Evolutionary conservation across 148 eudicot species (phyloP), one percentile per base, ranked within the genome.

Genomic region (Chenopodium berlandieri): DNA sequence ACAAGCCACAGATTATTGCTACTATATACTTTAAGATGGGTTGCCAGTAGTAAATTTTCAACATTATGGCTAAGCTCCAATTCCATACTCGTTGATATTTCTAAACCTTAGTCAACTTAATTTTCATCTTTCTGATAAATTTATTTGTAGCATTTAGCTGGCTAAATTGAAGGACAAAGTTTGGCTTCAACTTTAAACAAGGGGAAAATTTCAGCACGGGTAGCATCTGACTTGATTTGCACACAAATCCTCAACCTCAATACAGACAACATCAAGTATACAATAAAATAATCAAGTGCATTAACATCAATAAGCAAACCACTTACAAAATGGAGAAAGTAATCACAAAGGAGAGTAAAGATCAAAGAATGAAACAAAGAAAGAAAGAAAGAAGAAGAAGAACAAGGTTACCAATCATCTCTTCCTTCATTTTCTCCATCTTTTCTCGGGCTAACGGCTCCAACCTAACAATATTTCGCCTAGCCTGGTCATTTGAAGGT

Each of bases 351-450:
- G 50, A 32, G 69, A 52, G 63, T 40, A 31, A 78, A 66, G 19
- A 75, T 23, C 75, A 30, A 23, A 48, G 44, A 67, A 7, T 14
- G 75, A 14, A 23, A 67, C 20, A 46, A 20, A 7, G 30, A 67
- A 22, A 22, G 12, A 69, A 22, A 31, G 69, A 73, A 73, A 73
- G 32, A 72, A 11, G 52, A 84, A 34, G 34, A 52, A 16, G 75
- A 27, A 27, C 27, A 27, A 27, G 32, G 77, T 83, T 76, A 96
- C 99, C 95, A 31, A 96, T 89, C 99, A 96, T 96, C 83, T 96
- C 98, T 86, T 96, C 93, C 82, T 96, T 94, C 99, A 96, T 91
- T 83, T 91, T 92, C 71, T 96, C 99, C 79, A 88, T 88, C 89
- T 94, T 96, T 83, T 91, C 99, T 66, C 85, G 88, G 47, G 97